Percentiles rank a stretch among this genome's conserved stretches.
Evolutionary conservation across 257 asterid genomes (phyloP).

Genomic region (Orobanche coerulescens): DNA sequence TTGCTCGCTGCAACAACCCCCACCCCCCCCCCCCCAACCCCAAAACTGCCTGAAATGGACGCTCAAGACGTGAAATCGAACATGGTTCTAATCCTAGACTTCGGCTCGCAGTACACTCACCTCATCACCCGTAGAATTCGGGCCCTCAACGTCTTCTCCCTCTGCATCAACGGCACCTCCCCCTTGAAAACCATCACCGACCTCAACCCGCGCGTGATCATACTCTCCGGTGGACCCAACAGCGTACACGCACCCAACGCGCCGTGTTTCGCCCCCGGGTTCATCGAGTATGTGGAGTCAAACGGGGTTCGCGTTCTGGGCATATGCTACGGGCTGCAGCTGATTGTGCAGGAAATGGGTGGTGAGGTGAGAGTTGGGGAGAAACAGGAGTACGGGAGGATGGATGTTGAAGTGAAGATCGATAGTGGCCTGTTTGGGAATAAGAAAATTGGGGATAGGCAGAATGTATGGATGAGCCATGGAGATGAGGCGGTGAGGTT

Average conservation of each 20-base stretch:
- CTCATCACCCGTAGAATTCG: constrained; percentile 92
- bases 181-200: constrained; percentile 53
- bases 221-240: constrained; percentile 97
- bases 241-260: constrained; percentile 74
- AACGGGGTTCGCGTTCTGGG: constrained; percentile 56
- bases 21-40: too few relatives aligned
- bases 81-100: constrained; percentile 58
- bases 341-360: constrained; percentile 75
- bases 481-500: constrained; percentile 87
- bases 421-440: constrained; percentile 57
- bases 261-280: constrained; percentile 70
- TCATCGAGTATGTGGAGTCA: constrained; percentile 55
- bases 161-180: constrained; percentile 79
- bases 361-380: constrained; percentile 75
- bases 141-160: constrained; percentile 70
- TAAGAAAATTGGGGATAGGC: constrained; percentile 57
- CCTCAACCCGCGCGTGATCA: constrained; percentile 55
- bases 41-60: too few relatives aligned
- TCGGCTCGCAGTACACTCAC: constrained; percentile 95
- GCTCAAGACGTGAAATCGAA: constrained; percentile 47
- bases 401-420: constrained; percentile 63
- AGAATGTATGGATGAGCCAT: constrained; percentile 98
- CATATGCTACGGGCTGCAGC: constrained; percentile 83
- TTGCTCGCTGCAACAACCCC: too few relatives aligned
- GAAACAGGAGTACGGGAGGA: constrained; percentile 93